Conservation (phyloP, 257 asterid species). For the Coffea eugenioides region DNA sequence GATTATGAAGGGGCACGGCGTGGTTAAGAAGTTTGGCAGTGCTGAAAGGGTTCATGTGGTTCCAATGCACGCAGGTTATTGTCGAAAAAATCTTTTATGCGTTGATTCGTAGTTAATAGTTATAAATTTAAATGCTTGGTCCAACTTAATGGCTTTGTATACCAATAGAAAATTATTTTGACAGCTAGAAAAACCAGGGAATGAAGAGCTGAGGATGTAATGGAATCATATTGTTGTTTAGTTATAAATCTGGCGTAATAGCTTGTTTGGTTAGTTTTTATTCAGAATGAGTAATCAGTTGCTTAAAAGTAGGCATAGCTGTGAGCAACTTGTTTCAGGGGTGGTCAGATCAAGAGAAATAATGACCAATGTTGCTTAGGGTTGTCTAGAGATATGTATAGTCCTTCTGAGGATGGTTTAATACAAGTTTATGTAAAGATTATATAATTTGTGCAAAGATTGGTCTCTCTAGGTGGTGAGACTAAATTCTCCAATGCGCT, state of each 20-base stretch:
- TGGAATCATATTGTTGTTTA: neutral
- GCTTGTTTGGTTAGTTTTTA: neutral
- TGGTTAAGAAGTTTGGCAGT: slow-evolving; percentile 67
- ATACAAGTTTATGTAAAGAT: too few relatives aligned
- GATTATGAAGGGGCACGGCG: slow-evolving; percentile 75
- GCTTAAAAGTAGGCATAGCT: neutral
- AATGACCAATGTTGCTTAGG: neutral
- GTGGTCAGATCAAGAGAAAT: too few relatives aligned
- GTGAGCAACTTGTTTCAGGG: neutral
- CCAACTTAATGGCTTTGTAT: neutral
- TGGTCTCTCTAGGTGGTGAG: neutral
- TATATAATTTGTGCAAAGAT: neutral
- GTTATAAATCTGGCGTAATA: neutral
- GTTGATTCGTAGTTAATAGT: too few relatives aligned
- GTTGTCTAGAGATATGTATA: too few relatives aligned
- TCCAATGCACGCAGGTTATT: slow-evolving; percentile 87
- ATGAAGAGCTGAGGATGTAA: neutral
- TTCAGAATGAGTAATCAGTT: too few relatives aligned
- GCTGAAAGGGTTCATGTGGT: slow-evolving; percentile 77
- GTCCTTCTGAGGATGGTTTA: too few relatives aligned
- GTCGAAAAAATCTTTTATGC: slow-evolving; percentile 2
- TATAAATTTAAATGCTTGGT: neutral
- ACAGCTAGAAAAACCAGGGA: neutral
- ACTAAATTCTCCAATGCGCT: neutral
- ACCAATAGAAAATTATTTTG: neutral